These are phyloP conservation scores for Hirsutella rhossiliensis DNA, from an alignment of 2,329 filamentous ascomycete genomes.

Conservation along the genomic window DNA sequence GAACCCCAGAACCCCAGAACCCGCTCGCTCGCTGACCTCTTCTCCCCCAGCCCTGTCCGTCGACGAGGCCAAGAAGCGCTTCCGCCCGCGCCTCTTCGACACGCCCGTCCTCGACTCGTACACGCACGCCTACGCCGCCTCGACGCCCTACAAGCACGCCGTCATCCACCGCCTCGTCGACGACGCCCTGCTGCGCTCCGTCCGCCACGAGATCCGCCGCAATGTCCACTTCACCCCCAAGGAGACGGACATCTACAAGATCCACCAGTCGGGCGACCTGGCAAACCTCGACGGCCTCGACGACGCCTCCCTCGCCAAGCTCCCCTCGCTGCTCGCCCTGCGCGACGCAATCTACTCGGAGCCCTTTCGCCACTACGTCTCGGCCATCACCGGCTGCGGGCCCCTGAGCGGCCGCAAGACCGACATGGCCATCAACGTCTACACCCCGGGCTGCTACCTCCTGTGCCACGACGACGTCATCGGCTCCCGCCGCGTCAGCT, in stretches of 20 bases:
- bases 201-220: conserved; percentile 77
- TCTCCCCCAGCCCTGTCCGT: conserved; percentile 31
- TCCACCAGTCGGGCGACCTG: conserved; percentile 94
- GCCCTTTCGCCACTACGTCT: conserved; percentile 79
- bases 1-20: not conserved
- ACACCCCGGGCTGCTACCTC: conserved; percentile 90
- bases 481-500: conserved; percentile 89
- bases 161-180: conserved; percentile 77
- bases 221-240: conserved; percentile 96
- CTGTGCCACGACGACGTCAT: conserved; percentile 98
- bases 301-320: conserved; percentile 68
- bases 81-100: conserved; percentile 56
- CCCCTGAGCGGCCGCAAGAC: conserved; percentile 87
- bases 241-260: conserved; percentile 99
- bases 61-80: conserved; percentile 43
- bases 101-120: conserved; percentile 44
- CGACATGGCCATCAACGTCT: conserved; percentile 98
- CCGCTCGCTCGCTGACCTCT: not conserved
- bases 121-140: conserved; percentile 48
- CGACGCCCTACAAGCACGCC: conserved; percentile 75
- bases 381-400: conserved; percentile 73
- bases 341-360: conserved; percentile 90
- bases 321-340: conserved; percentile 83
- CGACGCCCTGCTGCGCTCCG: conserved; percentile 68
- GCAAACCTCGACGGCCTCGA: conserved; percentile 94